These are phyloP conservation scores for Hypomyces rosellus DNA, from an alignment of 2,329 filamentous ascomycete genomes.

Conservation along the genomic window DNA sequence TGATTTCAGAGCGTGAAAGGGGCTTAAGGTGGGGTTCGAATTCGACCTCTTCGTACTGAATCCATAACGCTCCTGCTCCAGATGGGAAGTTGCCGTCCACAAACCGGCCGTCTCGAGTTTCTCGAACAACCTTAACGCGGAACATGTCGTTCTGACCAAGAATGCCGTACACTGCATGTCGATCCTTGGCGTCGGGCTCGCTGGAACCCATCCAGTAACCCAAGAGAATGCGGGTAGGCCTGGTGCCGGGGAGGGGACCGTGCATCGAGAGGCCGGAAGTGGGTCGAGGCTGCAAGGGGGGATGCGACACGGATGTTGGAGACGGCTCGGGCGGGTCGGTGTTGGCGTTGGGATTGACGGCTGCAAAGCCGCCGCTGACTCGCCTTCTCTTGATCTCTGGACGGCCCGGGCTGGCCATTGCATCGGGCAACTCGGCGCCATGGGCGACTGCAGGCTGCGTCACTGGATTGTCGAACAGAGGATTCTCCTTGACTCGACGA, in stretches of 20 bases:
- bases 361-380: slow-evolving; percentile 30
- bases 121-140: slow-evolving; percentile 53
- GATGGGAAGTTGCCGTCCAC: slow-evolving; percentile 54
- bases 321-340: slow-evolving; percentile 14
- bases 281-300: slow-evolving; percentile 10
- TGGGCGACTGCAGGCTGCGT: slow-evolving; percentile 44
- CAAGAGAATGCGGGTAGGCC: slow-evolving; percentile 52
- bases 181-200: slow-evolving; percentile 39
- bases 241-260: slow-evolving; percentile 44
- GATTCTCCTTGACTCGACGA: slow-evolving; percentile 36
- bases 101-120: slow-evolving; percentile 54
- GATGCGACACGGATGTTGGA: slow-evolving; percentile 13
- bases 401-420: slow-evolving; percentile 19
- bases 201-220: slow-evolving; percentile 54
- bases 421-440: slow-evolving; percentile 42
- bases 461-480: slow-evolving; percentile 36
- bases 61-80: slow-evolving; percentile 56
- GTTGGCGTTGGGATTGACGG: slow-evolving; percentile 25
- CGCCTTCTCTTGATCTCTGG: slow-evolving; percentile 45
- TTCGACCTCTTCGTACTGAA: slow-evolving; percentile 55
- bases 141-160: slow-evolving; percentile 59
- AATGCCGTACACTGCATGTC: slow-evolving; percentile 58
- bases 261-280: slow-evolving; percentile 8
- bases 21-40: slow-evolving; percentile 50
- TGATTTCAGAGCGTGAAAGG: slow-evolving; percentile 49